These are phyloP conservation scores for Sphenostylis stenocarpa DNA, from an alignment of 306 rosid species.

Conservation along the genomic window DNA sequence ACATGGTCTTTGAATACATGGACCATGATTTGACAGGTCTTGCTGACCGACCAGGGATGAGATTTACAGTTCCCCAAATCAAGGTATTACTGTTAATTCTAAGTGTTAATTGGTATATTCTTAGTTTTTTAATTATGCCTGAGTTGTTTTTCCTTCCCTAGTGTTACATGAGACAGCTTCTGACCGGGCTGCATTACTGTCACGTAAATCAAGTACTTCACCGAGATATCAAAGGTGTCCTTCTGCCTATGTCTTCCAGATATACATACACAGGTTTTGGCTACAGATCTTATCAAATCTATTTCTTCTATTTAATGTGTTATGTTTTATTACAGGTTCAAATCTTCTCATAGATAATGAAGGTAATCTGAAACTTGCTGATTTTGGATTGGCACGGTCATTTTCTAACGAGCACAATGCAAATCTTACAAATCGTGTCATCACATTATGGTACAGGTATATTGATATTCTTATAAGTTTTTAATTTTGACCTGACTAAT, in stretches of 20 bases:
- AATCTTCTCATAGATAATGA: conserved; percentile 80
- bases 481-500: neutral
- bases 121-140: conserved; percentile 7
- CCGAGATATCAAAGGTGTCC: conserved; percentile 73
- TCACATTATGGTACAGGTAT: conserved; percentile 84
- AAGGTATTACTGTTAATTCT: conserved; percentile 42
- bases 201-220: conserved; percentile 73
- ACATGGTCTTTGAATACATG: conserved; percentile 85
- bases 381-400: conserved; percentile 72
- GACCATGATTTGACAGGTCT: conserved; percentile 86
- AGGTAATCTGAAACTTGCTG: conserved; percentile 76
- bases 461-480: neutral
- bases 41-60: conserved; percentile 72
- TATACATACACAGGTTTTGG: conserved; percentile 3
- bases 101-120: neutral
- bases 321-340: conserved; percentile 55
- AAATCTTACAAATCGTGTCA: conserved; percentile 74
- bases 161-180: conserved; percentile 77
- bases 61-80: conserved; percentile 78
- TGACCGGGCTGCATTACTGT: conserved; percentile 76
- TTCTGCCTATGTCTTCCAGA: conserved; percentile 3
- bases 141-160: conserved; percentile 20
- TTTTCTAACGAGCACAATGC: conserved; percentile 60
- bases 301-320: conserved; percentile 16
- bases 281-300: neutral